Base-by-base conservation (phyloP, 306 rosid species). In the Mimosa bimucronata region DNA sequence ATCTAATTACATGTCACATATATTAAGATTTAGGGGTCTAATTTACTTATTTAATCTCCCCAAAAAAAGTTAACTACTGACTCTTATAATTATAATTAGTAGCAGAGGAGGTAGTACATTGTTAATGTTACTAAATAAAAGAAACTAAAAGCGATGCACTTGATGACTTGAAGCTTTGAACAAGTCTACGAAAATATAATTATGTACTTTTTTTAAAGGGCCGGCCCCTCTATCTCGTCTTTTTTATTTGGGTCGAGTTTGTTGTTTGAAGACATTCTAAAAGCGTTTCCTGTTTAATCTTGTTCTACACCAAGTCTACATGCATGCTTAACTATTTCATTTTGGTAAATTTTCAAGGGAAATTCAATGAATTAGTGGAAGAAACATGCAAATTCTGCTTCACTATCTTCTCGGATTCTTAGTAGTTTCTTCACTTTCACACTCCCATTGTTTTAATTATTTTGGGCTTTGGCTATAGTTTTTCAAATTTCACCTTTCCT, bases 381-480 rank as follows among this genome's bases (percentile, higher is more conserved):
- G 18, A 26, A 82, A 71, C 18, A 46, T 69, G 52, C 75, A 80
- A 61, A 76, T 16, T 74, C 57, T 12, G 31, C 53, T 65, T 53
- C 55, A 66, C 76, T 45, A 72, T 61, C 40, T 58, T 13, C 41
- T 25, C 74, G 6, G 25, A 13, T 74, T 67, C 79, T 66, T 11
- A 8, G 45, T 37, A 21, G 48, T 46, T 42, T 71, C 79, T 48
- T 42, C 81, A 5, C 25, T 77, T 68, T 72, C 78, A 58, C 75
- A 30, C 15, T 25, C 45, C 16, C 41, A 11, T 19, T 21, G 23
- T 29, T 60, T 45, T 9, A 18, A n/a, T n/a, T n/a, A n/a, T n/a
- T n/a, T n/a, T n/a, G n/a, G n/a, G n/a, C n/a, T n/a, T n/a, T n/a
- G n/a, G n/a, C n/a, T n/a, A n/a, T n/a, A n/a, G n/a, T n/a, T n/a